phyloP scores from a whole-genome alignment of 1,284 basidiomycete species.

The Phlebopus sp. region DNA sequence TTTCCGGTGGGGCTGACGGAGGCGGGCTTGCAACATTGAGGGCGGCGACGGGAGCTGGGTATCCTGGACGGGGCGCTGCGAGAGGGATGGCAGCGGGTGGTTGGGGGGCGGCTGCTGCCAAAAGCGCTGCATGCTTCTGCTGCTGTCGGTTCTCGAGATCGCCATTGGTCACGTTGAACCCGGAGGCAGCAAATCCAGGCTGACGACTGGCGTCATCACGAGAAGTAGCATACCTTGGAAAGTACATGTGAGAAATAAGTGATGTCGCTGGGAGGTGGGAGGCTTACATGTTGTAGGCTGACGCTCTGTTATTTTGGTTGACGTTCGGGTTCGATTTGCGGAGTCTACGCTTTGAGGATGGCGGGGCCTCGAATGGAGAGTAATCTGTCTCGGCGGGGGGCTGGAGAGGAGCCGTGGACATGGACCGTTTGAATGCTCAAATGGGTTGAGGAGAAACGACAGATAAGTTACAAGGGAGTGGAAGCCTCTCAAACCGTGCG shows the following conservation, averaged over 20 bases:
- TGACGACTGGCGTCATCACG: conserved; percentile 41
- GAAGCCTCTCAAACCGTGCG: conserved; percentile 26
- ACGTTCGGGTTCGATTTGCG: conserved; percentile 34
- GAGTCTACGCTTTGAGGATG: conserved; percentile 37
- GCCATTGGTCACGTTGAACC: conserved; percentile 49
- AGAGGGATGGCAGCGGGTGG: conserved; percentile 42
- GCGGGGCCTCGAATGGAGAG: conserved; percentile 49
- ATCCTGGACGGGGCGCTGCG: conserved; percentile 69
- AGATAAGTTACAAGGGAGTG: conserved; percentile 27
- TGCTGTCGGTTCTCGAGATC: conserved; percentile 50
- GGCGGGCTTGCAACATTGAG: conserved; percentile 54
- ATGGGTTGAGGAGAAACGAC: conserved; percentile 1
- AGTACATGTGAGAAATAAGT: conserved; percentile 6
- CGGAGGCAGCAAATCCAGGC: conserved; percentile 52
- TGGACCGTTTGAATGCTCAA: too few relatives aligned
- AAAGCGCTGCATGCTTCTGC: conserved; percentile 22
- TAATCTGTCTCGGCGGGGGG: conserved; percentile 69
- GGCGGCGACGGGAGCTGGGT: conserved; percentile 63
- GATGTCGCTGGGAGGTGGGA: conserved; percentile 4
- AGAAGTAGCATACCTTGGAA: conserved; percentile 59
- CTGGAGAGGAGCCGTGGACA: conserved; percentile 22
- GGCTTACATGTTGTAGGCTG: conserved; percentile 66
- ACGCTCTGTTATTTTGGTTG: conserved; percentile 45
- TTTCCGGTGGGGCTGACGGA: conserved; percentile 40
- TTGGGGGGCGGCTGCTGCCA: conserved; percentile 34